Conservation (phyloP, 306 rosid genomes). For the Cicer cuneatum region DNA sequence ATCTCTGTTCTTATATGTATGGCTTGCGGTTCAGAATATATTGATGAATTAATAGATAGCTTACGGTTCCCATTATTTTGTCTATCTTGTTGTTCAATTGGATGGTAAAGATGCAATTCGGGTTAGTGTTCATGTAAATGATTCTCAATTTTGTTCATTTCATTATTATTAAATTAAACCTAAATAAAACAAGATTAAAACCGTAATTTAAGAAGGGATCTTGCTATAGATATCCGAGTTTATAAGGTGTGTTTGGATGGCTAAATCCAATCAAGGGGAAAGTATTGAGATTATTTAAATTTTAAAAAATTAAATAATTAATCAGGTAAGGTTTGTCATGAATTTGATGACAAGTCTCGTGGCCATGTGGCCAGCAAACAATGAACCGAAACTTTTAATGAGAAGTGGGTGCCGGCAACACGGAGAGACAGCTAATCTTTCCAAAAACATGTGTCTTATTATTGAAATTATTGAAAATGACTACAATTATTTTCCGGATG, state of each 20-base stretch:
- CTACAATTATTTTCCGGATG: neutral
- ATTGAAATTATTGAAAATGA: neutral
- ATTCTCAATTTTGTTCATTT: slow-evolving; percentile 2
- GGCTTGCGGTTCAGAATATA: neutral
- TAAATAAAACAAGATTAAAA: neutral
- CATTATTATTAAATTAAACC: neutral
- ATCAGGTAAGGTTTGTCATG: neutral
- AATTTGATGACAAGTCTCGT: neutral
- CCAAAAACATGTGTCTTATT: neutral
- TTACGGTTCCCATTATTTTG: too few species aligned
- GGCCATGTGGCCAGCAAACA: slow-evolving; percentile 11
- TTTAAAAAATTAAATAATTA: neutral
- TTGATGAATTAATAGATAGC: too few species aligned
- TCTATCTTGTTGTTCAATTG: neutral
- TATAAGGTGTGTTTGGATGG: neutral
- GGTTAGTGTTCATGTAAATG: neutral
- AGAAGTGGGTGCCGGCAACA: slow-evolving; percentile 27
- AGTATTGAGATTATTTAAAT: neutral
- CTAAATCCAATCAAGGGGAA: neutral
- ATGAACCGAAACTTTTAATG: slow-evolving; percentile 9
- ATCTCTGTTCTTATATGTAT: neutral
- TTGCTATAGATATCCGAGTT: neutral
- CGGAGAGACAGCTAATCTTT: slow-evolving; percentile 24
- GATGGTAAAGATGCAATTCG: neutral
- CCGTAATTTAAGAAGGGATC: neutral